A percentile compares a stretch with the other conserved stretches of the same genome.
Conservation (phyloP, 208 protist species). For the Leishmania amazonensis region DNA sequence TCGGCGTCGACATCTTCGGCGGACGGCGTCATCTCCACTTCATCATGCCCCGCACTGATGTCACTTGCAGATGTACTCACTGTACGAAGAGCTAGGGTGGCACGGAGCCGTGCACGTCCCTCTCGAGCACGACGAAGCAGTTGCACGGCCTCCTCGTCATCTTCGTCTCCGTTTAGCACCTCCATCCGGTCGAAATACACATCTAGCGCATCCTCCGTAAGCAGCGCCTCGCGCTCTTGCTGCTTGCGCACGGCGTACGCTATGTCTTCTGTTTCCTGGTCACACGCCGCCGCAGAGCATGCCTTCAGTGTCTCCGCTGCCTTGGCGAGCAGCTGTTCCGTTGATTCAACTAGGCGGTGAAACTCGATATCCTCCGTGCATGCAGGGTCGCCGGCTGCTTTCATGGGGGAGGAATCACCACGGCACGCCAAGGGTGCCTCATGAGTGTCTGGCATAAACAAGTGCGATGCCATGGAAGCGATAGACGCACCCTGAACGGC, state of each 20-base stretch:
- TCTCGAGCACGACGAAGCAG: slow-evolving; percentile 30
- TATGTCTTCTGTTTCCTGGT: background rate
- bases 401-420: background rate
- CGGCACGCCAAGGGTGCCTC: background rate
- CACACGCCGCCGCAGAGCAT: background rate
- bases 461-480: slow-evolving; percentile 12
- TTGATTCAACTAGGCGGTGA: slow-evolving; percentile 12
- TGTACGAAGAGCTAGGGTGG: background rate
- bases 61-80: background rate
- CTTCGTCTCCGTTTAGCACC: slow-evolving; percentile 20
- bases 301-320: background rate
- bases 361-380: slow-evolving; percentile 4
- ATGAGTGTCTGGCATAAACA: slow-evolving; percentile 6
- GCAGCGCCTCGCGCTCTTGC: slow-evolving; percentile 19
- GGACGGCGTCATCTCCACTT: no score
- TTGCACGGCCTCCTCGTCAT: slow-evolving; percentile 33
- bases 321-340: slow-evolving; percentile 19
- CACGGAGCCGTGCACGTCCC: slow-evolving; percentile 7
- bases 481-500: slow-evolving; percentile 14
- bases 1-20: background rate
- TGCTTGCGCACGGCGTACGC: slow-evolving; percentile 13
- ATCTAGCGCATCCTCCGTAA: slow-evolving; percentile 17
- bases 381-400: background rate
- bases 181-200: slow-evolving; percentile 15
- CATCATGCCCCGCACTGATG: background rate